Evolutionary conservation across 1,284 basidiomycete species (phyloP).

Genomic region (Stygiomarasmius scandens): DNA sequence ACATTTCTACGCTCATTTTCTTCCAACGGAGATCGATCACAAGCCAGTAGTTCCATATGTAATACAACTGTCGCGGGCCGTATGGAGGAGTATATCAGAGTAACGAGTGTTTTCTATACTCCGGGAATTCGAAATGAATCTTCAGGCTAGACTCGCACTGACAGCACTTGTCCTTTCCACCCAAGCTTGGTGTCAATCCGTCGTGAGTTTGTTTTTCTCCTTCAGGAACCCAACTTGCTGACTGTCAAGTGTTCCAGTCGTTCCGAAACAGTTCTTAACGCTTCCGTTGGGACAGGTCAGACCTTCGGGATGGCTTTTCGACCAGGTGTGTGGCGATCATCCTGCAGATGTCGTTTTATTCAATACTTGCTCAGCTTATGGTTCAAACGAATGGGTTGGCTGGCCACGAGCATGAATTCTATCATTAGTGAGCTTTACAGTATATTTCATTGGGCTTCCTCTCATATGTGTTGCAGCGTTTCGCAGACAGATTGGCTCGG

Average conservation of each 20-base stretch:
- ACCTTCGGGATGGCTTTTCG: constrained; percentile 55
- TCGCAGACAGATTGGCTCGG: constrained; percentile 56
- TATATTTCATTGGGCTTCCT: not conserved
- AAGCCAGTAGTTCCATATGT: too few relatives aligned
- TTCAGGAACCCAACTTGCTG: not conserved
- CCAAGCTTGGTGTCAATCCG: not conserved
- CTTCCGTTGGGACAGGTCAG: constrained; percentile 51
- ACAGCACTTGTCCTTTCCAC: not conserved
- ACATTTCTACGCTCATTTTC: too few relatives aligned
- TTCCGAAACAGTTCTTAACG: constrained; percentile 51
- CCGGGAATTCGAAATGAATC: not conserved
- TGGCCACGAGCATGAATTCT: constrained; percentile 60
- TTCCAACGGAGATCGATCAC: too few relatives aligned
- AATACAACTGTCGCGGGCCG: too few relatives aligned
- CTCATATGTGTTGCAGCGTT: constrained; percentile 33
- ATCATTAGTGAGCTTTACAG: constrained; percentile 45
- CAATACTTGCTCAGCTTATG: constrained; percentile 35
- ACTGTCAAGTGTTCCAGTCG: constrained; percentile 34
- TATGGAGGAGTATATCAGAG: too few relatives aligned
- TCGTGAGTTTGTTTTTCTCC: not conserved
- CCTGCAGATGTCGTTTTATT: not conserved
- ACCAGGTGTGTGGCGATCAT: constrained; percentile 40
- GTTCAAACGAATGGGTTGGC: constrained; percentile 58
- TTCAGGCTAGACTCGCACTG: not conserved
- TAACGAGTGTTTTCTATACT: too few relatives aligned